Evolutionary conservation across 768 basidiomycete species (phyloP).

Genomic region (Rhizopogon salebrosus): DNA sequence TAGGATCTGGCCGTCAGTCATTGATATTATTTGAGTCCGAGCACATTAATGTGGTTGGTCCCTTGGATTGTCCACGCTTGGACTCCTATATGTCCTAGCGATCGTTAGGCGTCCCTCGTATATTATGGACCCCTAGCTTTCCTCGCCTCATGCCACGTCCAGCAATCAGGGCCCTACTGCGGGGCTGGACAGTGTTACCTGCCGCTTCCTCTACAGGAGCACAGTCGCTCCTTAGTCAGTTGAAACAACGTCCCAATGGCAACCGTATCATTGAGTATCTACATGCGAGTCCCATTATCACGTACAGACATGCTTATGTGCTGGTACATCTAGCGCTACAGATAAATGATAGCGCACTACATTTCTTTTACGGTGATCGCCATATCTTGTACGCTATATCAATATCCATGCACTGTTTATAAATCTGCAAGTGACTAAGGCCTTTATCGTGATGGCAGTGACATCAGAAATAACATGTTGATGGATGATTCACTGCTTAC

Average conservation of each 20-base stretch:
- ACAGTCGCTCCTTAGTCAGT: not conserved
- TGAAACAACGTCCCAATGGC: not conserved
- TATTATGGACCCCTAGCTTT: not conserved
- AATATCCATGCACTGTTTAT: not conserved
- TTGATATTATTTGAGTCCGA: slow-evolving; percentile 31
- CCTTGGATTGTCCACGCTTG: not conserved
- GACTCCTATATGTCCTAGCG: not conserved
- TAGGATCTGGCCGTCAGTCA: slow-evolving; percentile 39
- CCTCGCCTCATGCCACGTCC: not conserved
- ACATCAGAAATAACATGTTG: no score
- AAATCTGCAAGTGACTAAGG: not conserved
- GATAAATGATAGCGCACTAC: not conserved
- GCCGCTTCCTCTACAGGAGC: not conserved
- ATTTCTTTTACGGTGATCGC: not conserved
- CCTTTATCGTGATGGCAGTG: no score
- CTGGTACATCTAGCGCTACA: not conserved
- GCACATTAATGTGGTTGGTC: not conserved
- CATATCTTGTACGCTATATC: not conserved
- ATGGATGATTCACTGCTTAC: no score
- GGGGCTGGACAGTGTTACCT: not conserved
- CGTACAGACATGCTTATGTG: not conserved
- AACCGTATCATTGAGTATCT: not conserved
- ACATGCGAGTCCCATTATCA: no score
- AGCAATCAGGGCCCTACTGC: not conserved
- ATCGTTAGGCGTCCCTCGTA: not conserved